A percentile compares a stretch with the other conserved stretches of the same genome.
phyloP scores from a whole-genome alignment of 306 rosid genomes.

The Vicia villosa region DNA sequence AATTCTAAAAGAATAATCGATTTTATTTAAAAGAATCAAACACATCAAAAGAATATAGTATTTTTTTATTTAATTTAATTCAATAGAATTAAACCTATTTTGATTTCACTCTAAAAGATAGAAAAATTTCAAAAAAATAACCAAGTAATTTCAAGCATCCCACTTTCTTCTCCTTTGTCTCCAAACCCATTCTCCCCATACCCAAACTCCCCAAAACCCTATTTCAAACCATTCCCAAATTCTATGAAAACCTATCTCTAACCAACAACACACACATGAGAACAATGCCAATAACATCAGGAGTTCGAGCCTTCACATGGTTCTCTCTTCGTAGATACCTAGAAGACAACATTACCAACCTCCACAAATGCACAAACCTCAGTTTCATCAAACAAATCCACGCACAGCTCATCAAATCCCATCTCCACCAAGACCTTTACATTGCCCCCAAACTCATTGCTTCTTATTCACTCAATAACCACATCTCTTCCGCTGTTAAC shows the following conservation, averaged over 20 bases:
- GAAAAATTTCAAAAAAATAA: no score
- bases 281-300: conserved; percentile 53
- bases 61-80: no score
- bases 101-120: no score
- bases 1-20: no score
- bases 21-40: no score
- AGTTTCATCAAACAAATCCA: conserved; percentile 64
- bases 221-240: not conserved
- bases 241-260: not conserved
- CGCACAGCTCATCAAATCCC: conserved; percentile 69
- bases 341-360: conserved; percentile 70
- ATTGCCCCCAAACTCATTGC: conserved; percentile 68
- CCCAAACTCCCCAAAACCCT: not conserved
- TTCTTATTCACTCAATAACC: conserved; percentile 71
- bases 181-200: not conserved
- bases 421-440: conserved; percentile 64
- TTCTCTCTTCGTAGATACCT: conserved; percentile 68
- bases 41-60: no score
- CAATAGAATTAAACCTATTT: no score
- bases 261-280: not conserved
- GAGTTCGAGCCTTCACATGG: conserved; percentile 68
- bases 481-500: conserved; percentile 55
- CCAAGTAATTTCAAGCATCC: not conserved
- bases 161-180: not conserved
- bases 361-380: conserved; percentile 64